Base-by-base conservation (phyloP, 805 yeast genomes). In the Saccharomycopsis amapae region DNA sequence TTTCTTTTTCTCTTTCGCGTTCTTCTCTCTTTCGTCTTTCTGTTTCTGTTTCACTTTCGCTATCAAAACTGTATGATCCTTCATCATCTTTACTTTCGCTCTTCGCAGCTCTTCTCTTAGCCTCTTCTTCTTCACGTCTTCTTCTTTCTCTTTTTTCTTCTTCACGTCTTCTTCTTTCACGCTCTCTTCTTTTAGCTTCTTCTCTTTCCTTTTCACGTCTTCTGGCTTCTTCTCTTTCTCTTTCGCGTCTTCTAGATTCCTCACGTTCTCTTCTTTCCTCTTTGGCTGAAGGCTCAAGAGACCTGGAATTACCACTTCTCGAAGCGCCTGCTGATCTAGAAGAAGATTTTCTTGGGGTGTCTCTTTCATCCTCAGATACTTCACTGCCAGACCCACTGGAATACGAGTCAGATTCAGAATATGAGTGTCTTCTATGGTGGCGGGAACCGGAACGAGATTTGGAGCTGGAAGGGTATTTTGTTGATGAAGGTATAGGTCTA, bases 161-260 rank as follows among this genome's bases (percentile, higher is more conserved):
- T 35, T 42, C 46, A 24, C 44, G 38, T 24, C 44, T 40, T 48
- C 50, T 47, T 39, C 44, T 47, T 18, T 44, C 48, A 17, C 46
- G 24, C 32, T 34, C 43, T 34, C 44, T 37, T 22, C 40, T 24
- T 30, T 44, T 23, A 18, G 40, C 38, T 37, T 41, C 42, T 35
- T 37, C 40, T 24, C 31, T 31, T 24, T 22, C 38, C 9, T 23
- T 26, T 40, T 40, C 40, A 13, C 37, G 40, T 37, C 28, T 40
- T 45, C 44, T 40, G 3, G 37, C 13, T 20, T 26, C 28, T 40
- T 45, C 45, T 38, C 41, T 40, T 37, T 34, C 24, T 38, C 42
- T 31, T 38, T 33, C 40, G 25, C 38, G 25, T 9, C n/a, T n/a
- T n/a, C n/a, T n/a, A n/a, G n/a, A n/a, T n/a, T 22, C 36, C 35